Evolutionary conservation across 371 early-diverging fungal species (phyloP).

Genomic region (Lichtheimia ornata): DNA sequence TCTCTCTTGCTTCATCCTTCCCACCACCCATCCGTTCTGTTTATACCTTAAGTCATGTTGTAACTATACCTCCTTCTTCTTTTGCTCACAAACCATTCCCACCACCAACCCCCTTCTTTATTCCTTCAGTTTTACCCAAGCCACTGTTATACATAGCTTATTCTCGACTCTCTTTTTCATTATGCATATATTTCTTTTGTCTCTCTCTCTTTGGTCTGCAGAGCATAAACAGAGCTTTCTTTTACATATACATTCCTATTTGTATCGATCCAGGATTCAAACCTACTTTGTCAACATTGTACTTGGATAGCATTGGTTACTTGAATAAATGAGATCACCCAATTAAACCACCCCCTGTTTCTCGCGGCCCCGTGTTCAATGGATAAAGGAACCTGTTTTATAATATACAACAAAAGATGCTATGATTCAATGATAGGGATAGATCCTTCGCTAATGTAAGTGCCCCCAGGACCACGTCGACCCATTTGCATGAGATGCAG

Average conservation of each 20-base stretch:
- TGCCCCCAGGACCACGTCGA: constrained; percentile 19
- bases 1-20: background rate
- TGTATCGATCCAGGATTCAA: background rate
- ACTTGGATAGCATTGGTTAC: no score
- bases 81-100: background rate
- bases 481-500: constrained; percentile 44
- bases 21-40: background rate
- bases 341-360: no score
- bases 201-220: constrained; percentile 2
- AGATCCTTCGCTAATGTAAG: constrained; percentile 37
- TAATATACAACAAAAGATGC: no score
- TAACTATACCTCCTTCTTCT: background rate
- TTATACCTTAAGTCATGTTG: constrained; percentile 7
- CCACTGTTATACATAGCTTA: no score
- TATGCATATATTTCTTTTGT: constrained; percentile 4
- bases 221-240: background rate
- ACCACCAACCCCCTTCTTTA: background rate
- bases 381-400: no score
- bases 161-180: background rate
- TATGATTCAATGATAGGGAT: constrained; percentile 13
- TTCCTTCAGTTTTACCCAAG: constrained; percentile 1
- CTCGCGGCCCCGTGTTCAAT: no score
- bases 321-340: no score
- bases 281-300: background rate
- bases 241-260: constrained; percentile 7